Conservation (phyloP, 2,329 filamentous ascomycete species). For the Fusarium floridanum region DNA sequence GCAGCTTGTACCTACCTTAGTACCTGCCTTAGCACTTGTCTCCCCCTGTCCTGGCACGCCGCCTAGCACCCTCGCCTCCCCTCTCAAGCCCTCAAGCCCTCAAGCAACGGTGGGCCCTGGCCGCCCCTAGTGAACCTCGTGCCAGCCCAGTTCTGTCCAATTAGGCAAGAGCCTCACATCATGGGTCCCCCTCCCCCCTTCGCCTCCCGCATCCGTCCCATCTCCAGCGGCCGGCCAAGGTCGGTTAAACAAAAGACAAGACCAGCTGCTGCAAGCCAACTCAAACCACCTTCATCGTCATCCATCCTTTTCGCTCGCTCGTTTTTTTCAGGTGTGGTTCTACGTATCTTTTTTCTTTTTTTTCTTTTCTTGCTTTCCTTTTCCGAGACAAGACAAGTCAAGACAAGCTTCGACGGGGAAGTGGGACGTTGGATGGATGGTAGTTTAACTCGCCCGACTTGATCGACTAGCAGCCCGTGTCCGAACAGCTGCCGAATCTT, state of each 20-base stretch:
- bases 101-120: constrained; percentile 29
- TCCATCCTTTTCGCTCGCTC: constrained; percentile 24
- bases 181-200: constrained; percentile 34
- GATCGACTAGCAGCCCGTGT: constrained; percentile 5
- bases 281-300: constrained; percentile 31
- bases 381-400: constrained; percentile 6
- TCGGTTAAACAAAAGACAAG: constrained; percentile 39
- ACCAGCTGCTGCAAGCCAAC: constrained; percentile 35
- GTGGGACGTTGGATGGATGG: constrained; percentile 2
- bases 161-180: constrained; percentile 28
- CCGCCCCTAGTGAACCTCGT: constrained; percentile 38
- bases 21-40: constrained; percentile 44
- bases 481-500: constrained; percentile 35
- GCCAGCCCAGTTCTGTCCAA: constrained; percentile 41
- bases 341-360: background rate
- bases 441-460: constrained; percentile 1
- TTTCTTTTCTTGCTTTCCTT: constrained; percentile 2
- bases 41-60: constrained; percentile 11
- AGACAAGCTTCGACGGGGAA: constrained; percentile 13
- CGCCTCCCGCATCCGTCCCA: constrained; percentile 45
- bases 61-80: constrained; percentile 26
- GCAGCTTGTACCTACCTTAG: constrained; percentile 28
- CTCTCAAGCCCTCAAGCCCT: background rate
- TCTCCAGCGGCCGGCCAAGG: constrained; percentile 37
- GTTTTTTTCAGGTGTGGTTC: constrained; percentile 6